Evolutionary conservation across 164 flowering plant genomes (phyloP).

Genomic region (Vitis vinifera): ASM3070453v1 NC_081818.1:28510501-28511000

Average conservation of each 20-base stretch:
- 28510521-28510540: constrained; percentile 56
- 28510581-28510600: constrained; percentile 47
- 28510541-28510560: constrained; percentile 58
- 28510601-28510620: constrained; percentile 39
- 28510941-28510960: constrained; percentile 37
- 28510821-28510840: constrained; percentile 38
- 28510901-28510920: constrained; percentile 47
- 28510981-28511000: constrained; percentile 35
- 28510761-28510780: constrained; percentile 5
- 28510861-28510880: constrained; percentile 42
- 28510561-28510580: constrained; percentile 44
- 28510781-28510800: constrained; percentile 23
- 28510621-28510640: constrained; percentile 38
- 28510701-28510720: constrained; percentile 19
- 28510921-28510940: constrained; percentile 45
- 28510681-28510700: constrained; percentile 40
- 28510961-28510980: constrained; percentile 48
- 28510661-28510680: constrained; percentile 54
- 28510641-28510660: constrained; percentile 39
- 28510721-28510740: constrained; percentile 4
- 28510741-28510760: not conserved
- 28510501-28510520: constrained; percentile 53
- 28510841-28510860: constrained; percentile 33
- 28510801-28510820: constrained; percentile 33
- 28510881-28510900: constrained; percentile 47